Percentiles rank a stretch among this genome's conserved stretches.
These are phyloP conservation scores for Phycomyces nitens DNA, from an alignment of 192 early-diverging fungal genomes.

Conservation along the genomic window DNA sequence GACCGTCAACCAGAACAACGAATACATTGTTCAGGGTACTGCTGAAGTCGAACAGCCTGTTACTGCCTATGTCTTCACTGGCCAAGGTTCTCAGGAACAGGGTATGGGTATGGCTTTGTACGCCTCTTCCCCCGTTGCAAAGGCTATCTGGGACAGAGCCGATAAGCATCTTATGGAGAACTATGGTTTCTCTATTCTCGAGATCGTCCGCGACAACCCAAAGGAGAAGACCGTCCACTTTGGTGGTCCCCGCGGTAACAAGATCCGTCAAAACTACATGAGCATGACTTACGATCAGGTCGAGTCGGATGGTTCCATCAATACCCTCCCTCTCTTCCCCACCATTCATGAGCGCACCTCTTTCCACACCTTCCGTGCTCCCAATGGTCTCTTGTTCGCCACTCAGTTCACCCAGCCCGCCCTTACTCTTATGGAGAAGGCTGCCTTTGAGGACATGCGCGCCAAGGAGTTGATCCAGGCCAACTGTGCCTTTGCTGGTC, in stretches of 20 bases:
- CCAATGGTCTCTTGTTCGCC: slow-evolving; percentile 81
- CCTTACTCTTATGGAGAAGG: slow-evolving; percentile 86
- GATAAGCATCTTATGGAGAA: slow-evolving; percentile 81
- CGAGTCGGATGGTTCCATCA: slow-evolving; percentile 67
- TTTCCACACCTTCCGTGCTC: slow-evolving; percentile 80
- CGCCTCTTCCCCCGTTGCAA: slow-evolving; percentile 73
- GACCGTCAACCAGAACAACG: slow-evolving; percentile 82
- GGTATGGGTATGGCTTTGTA: slow-evolving; percentile 98
- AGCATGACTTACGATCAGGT: slow-evolving; percentile 90
- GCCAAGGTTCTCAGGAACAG: slow-evolving; percentile 93
- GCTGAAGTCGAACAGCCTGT: slow-evolving; percentile 92
- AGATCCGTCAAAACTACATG: slow-evolving; percentile 80
- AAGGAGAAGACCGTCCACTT: slow-evolving; percentile 81
- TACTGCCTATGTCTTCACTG: slow-evolving; percentile 92
- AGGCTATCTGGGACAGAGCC: slow-evolving; percentile 87
- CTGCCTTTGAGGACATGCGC: slow-evolving; percentile 86
- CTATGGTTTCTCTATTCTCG: slow-evolving; percentile 86
- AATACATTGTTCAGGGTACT: slow-evolving; percentile 79
- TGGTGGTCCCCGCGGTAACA: slow-evolving; percentile 78
- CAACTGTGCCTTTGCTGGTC: slow-evolving; percentile 85
- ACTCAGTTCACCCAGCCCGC: slow-evolving; percentile 97
- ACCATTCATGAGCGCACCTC: slow-evolving; percentile 67
- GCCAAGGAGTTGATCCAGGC: slow-evolving; percentile 81
- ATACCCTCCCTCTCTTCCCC: slow-evolving; percentile 84
- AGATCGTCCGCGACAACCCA: slow-evolving; percentile 89